phyloP scores from a whole-genome alignment of 192 early-diverging fungal genomes.

The Umbelopsis sp. region DNA sequence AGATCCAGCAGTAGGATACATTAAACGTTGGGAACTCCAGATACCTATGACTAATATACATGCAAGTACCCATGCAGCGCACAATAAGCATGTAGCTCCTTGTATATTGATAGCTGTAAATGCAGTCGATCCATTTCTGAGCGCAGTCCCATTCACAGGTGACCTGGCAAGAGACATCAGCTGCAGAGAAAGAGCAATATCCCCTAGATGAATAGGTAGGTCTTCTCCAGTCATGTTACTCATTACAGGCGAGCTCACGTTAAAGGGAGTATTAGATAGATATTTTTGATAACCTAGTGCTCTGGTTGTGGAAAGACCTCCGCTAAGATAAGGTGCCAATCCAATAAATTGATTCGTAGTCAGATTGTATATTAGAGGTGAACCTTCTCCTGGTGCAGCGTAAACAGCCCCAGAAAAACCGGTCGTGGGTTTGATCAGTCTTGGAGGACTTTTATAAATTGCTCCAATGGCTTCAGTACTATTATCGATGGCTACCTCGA shows the following conservation, averaged over 20 bases:
- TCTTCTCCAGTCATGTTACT: not conserved
- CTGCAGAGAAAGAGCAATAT: conserved; percentile 5
- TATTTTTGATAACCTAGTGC: conserved; percentile 1
- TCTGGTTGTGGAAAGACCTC: not conserved
- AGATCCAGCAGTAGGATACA: not conserved
- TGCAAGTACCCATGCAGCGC: not conserved
- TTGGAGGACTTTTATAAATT: not conserved
- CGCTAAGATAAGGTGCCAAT: not conserved
- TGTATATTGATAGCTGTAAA: not conserved
- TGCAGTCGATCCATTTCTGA: not conserved
- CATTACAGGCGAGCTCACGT: not conserved
- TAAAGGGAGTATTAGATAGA: not conserved
- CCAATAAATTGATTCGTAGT: not conserved
- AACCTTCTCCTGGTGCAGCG: not conserved
- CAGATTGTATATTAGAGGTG: not conserved
- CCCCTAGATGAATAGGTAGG: not conserved
- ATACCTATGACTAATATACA: not conserved
- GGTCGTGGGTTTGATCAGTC: not conserved
- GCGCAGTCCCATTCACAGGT: not conserved
- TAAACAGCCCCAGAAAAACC: not conserved
- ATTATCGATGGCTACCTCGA: not conserved
- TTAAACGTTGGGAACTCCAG: not conserved
- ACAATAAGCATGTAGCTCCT: not conserved
- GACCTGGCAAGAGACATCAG: not conserved
- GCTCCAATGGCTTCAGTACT: not conserved